Evolutionary conservation across 1,284 basidiomycete species (phyloP), one percentile per base, ranked within the genome.

Genomic region (Apiotrichum laibachii): DNA sequence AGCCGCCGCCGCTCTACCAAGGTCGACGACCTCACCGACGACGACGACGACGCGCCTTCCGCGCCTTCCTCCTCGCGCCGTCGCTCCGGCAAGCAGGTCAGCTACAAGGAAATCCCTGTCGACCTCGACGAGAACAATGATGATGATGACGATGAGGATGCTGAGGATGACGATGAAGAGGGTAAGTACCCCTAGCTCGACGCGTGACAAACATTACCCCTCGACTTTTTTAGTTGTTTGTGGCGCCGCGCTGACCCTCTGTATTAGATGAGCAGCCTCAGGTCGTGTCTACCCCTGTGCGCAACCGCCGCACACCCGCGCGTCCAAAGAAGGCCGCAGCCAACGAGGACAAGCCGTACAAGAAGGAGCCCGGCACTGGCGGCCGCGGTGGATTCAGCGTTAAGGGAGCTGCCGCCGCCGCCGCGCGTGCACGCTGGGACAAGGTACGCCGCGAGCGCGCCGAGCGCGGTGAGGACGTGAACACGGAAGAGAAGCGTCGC

Each of bases 381-480:
- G 63, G 63, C 12, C 59, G 73, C 52, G 75, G 75, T n/a, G 75
- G 75, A 16, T 77, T 77, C 64, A 71, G 69, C 34, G 70, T 77
- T 57, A 77, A 77, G 52, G 75, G 75, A 9, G 75, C 75, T 31
- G 75, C 75, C 1, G 69, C 75, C 0, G 75, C 75, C 22, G 75
- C 75, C 21, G 75, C 75, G 18, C 59, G 73, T 49, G 75, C 75
- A 21, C 62, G 75, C 49, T 77, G 75, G 75, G 75, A 69, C 57
- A 75, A 75, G 57, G 73, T 75, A 33, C 63, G 75, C 34, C 46
- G 66, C 15, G 72, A 73, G 50, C 64, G 65, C 18, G 70, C 68
- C 18, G 75, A 75, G 56, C 55, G 72, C 26, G 73, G 73, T 2
- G 75, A 77, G 44, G 72, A 72, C 45, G 62, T 35, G 12, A 31